These are phyloP conservation scores for Cardiospermum halicacabum DNA, from an alignment of 345 rosid species.

Conservation along the genomic window DNA sequence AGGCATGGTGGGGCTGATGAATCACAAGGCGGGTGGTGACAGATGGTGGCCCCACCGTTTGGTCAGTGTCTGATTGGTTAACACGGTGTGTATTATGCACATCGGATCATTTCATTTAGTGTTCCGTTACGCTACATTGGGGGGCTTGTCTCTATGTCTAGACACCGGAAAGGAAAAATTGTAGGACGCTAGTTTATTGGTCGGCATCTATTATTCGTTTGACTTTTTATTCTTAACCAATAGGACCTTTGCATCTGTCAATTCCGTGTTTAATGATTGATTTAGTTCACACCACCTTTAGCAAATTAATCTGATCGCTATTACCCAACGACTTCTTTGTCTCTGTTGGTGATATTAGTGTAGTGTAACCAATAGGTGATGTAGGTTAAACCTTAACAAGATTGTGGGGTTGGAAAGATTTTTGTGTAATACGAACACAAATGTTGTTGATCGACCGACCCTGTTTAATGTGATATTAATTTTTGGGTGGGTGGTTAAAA, in stretches of 20 bases:
- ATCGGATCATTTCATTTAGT: slow-evolving; percentile 16
- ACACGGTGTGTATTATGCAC: slow-evolving; percentile 15
- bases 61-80: slow-evolving; percentile 18
- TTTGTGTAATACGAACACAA: not conserved
- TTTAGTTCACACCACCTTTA: not conserved
- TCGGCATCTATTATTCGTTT: not conserved
- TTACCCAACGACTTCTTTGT: too few species aligned
- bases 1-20: slow-evolving; percentile 31
- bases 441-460: not conserved
- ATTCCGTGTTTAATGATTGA: not conserved
- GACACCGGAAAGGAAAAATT: not conserved
- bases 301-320: too few species aligned
- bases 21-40: slow-evolving; percentile 24
- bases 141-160: too few species aligned
- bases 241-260: not conserved
- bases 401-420: not conserved
- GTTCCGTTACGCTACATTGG: not conserved
- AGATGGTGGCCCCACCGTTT: slow-evolving; percentile 18
- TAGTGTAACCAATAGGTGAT: too few species aligned
- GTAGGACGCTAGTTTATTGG: not conserved
- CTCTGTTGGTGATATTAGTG: too few species aligned
- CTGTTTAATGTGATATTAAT: not conserved
- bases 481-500: not conserved
- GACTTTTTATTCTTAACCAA: not conserved
- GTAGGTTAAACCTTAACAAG: not conserved